Conservation (phyloP, 345 rosid species). For the Pelargonium nanum region DNA sequence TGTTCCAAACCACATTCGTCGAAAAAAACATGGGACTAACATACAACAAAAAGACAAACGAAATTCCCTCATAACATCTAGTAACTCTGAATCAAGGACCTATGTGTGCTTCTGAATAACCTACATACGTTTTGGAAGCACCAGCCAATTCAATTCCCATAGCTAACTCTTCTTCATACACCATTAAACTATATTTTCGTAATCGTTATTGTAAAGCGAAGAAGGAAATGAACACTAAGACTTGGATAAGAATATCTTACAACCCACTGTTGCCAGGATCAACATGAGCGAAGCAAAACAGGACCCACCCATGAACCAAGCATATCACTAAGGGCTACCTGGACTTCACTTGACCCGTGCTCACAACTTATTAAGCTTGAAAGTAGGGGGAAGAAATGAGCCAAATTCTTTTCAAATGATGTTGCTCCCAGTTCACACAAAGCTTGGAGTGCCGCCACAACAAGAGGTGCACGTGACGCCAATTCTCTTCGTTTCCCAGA, state of each 20-base stretch:
- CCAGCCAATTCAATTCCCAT: too few species aligned
- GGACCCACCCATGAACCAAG: constrained; percentile 78
- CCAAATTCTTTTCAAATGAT: constrained; percentile 60
- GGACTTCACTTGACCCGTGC: constrained; percentile 88
- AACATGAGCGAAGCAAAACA: constrained; percentile 66
- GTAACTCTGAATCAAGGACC: not conserved
- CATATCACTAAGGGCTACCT: constrained; percentile 84
- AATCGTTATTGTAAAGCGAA: not conserved
- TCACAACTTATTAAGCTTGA: constrained; percentile 79
- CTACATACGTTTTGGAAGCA: not conserved
- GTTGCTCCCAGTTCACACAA: constrained; percentile 66
- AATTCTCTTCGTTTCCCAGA: constrained; percentile 86
- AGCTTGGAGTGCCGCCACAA: constrained; percentile 72
- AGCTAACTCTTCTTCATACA: too few species aligned
- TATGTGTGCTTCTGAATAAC: not conserved
- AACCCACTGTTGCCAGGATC: constrained; percentile 7
- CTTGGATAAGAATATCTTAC: not conserved
- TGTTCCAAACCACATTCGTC: too few species aligned
- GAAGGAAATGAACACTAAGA: not conserved
- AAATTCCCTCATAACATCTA: not conserved
- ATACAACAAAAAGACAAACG: not conserved
- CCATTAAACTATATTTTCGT: not conserved
- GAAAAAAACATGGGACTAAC: not conserved
- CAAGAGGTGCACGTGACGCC: constrained; percentile 67
- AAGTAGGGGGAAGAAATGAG: constrained; percentile 64